Evolutionary conservation across 2,329 filamentous ascomycete genomes (phyloP), one percentile per base, ranked within the genome.

Genomic region (Zasmidium cellare): DNA sequence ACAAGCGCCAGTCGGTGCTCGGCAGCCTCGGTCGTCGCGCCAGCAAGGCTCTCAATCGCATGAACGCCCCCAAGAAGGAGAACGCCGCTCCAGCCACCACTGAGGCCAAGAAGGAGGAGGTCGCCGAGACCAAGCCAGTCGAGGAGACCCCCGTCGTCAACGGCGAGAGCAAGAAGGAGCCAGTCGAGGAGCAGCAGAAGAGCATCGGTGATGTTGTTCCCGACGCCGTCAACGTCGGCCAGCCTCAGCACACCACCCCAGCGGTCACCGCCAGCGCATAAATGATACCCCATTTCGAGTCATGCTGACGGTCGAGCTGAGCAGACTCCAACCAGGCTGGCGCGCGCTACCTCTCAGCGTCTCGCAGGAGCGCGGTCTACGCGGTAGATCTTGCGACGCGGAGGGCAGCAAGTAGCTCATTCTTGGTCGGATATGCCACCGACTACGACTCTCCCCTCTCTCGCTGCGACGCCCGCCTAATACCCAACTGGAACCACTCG

Each of bases 201-300:
- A 62, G 56, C 55, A 71, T 70, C 47, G 66, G 67, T 46, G 69
- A 70, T 41, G 70, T 68, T 44, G 65, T 66, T 24, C 66, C 66
- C 20, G 68, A 67, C 16, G 63, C 67, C 25, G 69, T 70, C 63
- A 59, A 61, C 20, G 65, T 67, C 46, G 67, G 68, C 52, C 65
- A 70, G 55, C 63, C 67, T 49, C 64, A 71, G 65, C 58, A 62
- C 49, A 54, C 58, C 54, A 66, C 67, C 46, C 65, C 70, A 11
- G 57, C 65, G 50, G 71, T 73, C 51, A 62, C 69, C 52, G 71
- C 71, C 57, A 68, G 65, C 56, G 71, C 71, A 62, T 73, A 71
- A 64, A 55, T 58, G 50, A 41, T 41, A 41, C 35, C 35, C 35
- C 35, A 35, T 22, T 18, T 45, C 5, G 41, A 44, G 31, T 44